Conservation (phyloP, 371 early-diverging fungal species). For the Coemansia sp. region DNA sequence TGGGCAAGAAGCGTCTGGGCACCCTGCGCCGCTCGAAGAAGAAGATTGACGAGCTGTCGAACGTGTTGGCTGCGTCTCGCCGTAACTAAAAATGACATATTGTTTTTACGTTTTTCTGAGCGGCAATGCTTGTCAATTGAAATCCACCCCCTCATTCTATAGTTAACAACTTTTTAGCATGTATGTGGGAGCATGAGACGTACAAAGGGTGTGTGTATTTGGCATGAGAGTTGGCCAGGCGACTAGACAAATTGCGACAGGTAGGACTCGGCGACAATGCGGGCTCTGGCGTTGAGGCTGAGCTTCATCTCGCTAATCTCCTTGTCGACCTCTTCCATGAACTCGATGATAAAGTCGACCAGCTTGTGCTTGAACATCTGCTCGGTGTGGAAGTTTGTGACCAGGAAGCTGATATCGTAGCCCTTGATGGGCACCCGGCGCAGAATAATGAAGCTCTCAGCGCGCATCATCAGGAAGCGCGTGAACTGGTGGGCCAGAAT, state of each 20-base stretch:
- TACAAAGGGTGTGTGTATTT: background rate
- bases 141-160: background rate
- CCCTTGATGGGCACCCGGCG: slow-evolving; percentile 93
- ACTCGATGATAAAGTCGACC: slow-evolving; percentile 96
- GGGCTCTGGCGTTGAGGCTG: slow-evolving; percentile 91
- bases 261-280: slow-evolving; percentile 88
- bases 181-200: background rate
- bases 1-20: slow-evolving; percentile 98
- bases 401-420: slow-evolving; percentile 92
- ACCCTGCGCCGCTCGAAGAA: slow-evolving; percentile 96
- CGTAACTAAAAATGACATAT: slow-evolving; percentile 55
- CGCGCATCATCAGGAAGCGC: slow-evolving; percentile 94
- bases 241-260: slow-evolving; percentile 46
- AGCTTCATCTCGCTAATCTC: slow-evolving; percentile 98
- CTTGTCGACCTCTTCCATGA: slow-evolving; percentile 99
- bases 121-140: background rate
- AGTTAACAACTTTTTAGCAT: background rate
- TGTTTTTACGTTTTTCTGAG: slow-evolving; percentile 1
- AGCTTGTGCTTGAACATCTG: slow-evolving; percentile 97
- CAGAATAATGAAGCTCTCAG: slow-evolving; percentile 94
- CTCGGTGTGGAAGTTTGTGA: slow-evolving; percentile 95
- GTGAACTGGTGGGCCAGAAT: slow-evolving; percentile 95
- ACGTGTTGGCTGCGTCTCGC: slow-evolving; percentile 94
- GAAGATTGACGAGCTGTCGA: slow-evolving; percentile 97
- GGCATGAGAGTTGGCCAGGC: background rate